A percentile compares a stretch with the other conserved stretches of the same genome.
These are phyloP conservation scores for Epicoccum nigrum DNA, from an alignment of 2,329 filamentous ascomycete genomes.

Conservation along the genomic window DNA sequence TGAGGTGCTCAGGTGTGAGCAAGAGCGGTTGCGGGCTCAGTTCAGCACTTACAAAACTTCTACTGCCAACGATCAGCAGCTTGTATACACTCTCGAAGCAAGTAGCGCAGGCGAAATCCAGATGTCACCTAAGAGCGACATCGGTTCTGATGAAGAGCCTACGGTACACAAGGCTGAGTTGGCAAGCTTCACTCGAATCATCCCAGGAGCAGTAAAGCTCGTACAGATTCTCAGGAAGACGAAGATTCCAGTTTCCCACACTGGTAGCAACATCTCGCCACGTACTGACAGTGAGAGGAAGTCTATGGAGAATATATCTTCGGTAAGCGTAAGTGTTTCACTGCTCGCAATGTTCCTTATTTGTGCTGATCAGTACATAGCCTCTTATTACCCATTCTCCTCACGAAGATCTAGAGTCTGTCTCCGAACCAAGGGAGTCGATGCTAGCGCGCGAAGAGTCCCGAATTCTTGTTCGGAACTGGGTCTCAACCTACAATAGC, in stretches of 20 bases:
- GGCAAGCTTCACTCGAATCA: constrained; percentile 19
- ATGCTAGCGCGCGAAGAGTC: constrained; percentile 22
- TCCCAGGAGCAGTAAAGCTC: constrained; percentile 27
- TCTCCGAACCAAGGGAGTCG: constrained; percentile 13
- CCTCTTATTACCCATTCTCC: constrained; percentile 3
- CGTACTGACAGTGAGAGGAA: constrained; percentile 2
- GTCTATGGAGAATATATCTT: background rate
- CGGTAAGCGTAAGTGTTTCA: constrained; percentile 2
- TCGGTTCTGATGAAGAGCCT: constrained; percentile 30
- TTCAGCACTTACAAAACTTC: background rate
- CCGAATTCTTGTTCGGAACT: constrained; percentile 20
- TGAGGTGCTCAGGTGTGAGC: constrained; percentile 13
- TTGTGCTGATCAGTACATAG: background rate
- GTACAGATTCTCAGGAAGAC: constrained; percentile 28
- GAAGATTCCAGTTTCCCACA: background rate
- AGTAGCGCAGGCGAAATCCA: constrained; percentile 19
- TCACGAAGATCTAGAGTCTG: background rate
- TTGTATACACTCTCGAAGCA: constrained; percentile 2
- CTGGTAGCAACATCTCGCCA: background rate
- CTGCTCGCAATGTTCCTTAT: background rate
- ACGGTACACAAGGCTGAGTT: constrained; percentile 20
- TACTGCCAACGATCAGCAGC: background rate
- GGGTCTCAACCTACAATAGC: constrained; percentile 25
- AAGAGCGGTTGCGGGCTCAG: constrained; percentile 19
- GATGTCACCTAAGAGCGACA: constrained; percentile 22